phyloP scores from a whole-genome alignment of 2,329 filamentous ascomycete genomes.

The Clonostachys byssicola region DNA sequence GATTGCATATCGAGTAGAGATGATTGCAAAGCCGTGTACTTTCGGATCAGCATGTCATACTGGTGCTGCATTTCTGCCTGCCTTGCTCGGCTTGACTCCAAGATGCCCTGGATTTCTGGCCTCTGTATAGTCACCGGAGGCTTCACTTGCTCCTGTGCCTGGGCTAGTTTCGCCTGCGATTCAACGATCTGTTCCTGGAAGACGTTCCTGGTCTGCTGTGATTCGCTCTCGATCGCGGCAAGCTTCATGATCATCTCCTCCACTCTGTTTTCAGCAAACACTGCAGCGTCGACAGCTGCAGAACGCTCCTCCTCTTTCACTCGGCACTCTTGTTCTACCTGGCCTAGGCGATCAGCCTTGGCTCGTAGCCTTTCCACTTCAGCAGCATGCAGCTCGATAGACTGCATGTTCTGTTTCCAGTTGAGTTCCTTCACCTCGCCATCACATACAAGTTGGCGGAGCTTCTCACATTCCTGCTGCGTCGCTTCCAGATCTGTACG shows the following conservation, averaged over 20 bases:
- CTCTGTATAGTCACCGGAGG: background rate
- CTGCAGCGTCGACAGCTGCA: constrained; percentile 50
- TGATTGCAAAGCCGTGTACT: constrained; percentile 47
- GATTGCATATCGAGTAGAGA: constrained; percentile 42
- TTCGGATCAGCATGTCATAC: constrained; percentile 41
- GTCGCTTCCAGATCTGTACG: constrained; percentile 54
- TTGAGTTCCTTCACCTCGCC: constrained; percentile 65
- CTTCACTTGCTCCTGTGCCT: constrained; percentile 22
- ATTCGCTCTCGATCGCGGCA: constrained; percentile 40
- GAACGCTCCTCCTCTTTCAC: constrained; percentile 59
- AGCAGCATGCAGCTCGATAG: constrained; percentile 55
- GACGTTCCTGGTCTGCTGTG: constrained; percentile 32
- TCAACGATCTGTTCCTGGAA: constrained; percentile 43
- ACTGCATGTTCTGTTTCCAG: constrained; percentile 59
- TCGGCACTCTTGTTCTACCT: constrained; percentile 58
- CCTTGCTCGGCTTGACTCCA: constrained; percentile 48
- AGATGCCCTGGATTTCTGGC: constrained; percentile 28
- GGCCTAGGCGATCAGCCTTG: constrained; percentile 57
- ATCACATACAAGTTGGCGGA: constrained; percentile 62
- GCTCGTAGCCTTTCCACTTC: constrained; percentile 56
- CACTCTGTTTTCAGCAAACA: constrained; percentile 53
- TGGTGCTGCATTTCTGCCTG: constrained; percentile 50
- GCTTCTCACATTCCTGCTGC: constrained; percentile 56
- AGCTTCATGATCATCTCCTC: constrained; percentile 57
- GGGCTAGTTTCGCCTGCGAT: constrained; percentile 39